These are phyloP conservation scores for Ensete ventricosum DNA, from an alignment of 176 grass and related monocot species.

Conservation along the genomic window DNA sequence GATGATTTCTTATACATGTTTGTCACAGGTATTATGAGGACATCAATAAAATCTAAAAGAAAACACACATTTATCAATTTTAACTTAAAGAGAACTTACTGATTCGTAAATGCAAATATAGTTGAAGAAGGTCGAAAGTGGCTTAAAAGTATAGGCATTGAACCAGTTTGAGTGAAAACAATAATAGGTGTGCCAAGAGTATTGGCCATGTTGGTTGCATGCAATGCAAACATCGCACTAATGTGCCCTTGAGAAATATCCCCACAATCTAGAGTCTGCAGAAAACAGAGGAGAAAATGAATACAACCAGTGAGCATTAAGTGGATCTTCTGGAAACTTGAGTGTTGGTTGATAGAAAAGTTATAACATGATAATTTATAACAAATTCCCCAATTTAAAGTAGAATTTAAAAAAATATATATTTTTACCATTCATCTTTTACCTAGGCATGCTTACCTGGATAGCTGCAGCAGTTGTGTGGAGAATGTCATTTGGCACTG, in stretches of 20 bases:
- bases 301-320: too few species aligned
- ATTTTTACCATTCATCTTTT: too few species aligned
- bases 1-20: too few species aligned
- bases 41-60: not conserved
- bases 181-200: slow-evolving; percentile 71
- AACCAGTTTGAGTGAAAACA: slow-evolving; percentile 91
- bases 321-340: too few species aligned
- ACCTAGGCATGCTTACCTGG: too few species aligned
- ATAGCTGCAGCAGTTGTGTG: slow-evolving; percentile 27
- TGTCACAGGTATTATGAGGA: too few species aligned
- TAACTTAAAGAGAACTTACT: slow-evolving; percentile 37
- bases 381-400: too few species aligned
- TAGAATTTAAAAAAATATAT: too few species aligned
- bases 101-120: slow-evolving; percentile 85
- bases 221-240: slow-evolving; percentile 82
- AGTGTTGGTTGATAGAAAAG: too few species aligned
- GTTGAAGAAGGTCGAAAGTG: slow-evolving; percentile 72
- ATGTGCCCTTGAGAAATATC: slow-evolving; percentile 56
- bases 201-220: slow-evolving; percentile 84
- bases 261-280: slow-evolving; percentile 34
- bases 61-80: not conserved
- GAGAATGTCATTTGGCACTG: slow-evolving; percentile 32
- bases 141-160: slow-evolving; percentile 85
- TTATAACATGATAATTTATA: too few species aligned
- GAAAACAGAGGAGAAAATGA: slow-evolving; percentile 17